These are phyloP conservation scores for Fusarium aywerte DNA, from an alignment of 2,329 filamentous ascomycete species.

Conservation along the genomic window DNA sequence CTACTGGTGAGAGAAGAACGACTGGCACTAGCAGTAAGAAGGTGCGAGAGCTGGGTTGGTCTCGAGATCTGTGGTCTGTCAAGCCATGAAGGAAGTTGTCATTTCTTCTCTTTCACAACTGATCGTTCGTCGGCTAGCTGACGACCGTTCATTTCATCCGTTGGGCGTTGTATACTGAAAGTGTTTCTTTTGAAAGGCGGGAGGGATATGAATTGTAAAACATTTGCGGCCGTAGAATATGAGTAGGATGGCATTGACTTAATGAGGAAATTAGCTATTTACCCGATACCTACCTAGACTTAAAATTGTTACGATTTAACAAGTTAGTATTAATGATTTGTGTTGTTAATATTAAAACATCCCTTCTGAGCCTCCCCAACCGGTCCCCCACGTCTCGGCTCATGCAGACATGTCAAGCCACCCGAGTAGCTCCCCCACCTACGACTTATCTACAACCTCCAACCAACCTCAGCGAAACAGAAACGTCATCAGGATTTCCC, in stretches of 20 bases:
- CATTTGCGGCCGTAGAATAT: constrained; percentile 24
- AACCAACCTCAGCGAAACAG: neutral
- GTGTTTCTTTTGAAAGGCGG: constrained; percentile 18
- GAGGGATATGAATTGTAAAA: constrained; percentile 32
- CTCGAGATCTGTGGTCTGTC: constrained; percentile 70
- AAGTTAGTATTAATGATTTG: neutral
- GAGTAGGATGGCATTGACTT: neutral
- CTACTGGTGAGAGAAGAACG: constrained; percentile 65
- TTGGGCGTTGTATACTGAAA: constrained; percentile 28
- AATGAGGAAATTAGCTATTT: constrained; percentile 10
- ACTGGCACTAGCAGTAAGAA: constrained; percentile 65
- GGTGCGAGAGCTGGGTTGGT: constrained; percentile 71
- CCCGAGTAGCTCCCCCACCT: constrained; percentile 24
- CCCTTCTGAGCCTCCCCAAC: neutral
- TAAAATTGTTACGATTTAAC: neutral
- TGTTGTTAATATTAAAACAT: neutral
- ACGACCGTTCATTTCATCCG: neutral
- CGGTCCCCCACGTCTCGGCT: constrained; percentile 25
- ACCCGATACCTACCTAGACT: neutral
- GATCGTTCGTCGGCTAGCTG: neutral
- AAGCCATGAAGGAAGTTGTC: constrained; percentile 44
- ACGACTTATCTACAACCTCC: constrained; percentile 17
- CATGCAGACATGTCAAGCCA: neutral
- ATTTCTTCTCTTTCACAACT: neutral
- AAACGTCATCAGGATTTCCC: neutral